phyloP scores from a whole-genome alignment of 257 asterid species.

The Craterostigma plantagineum region DNA sequence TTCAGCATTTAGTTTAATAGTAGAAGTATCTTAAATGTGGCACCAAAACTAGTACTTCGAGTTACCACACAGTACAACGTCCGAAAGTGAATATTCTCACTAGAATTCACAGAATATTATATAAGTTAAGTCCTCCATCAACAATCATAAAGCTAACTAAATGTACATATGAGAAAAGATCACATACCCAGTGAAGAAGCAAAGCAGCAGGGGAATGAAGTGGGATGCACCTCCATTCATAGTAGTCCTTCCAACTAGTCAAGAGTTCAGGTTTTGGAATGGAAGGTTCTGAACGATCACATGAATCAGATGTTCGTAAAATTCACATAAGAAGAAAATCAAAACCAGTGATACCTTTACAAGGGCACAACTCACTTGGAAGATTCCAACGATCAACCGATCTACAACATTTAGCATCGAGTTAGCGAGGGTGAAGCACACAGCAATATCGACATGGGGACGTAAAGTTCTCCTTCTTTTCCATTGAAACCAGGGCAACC shows the following conservation, averaged over 20 bases:
- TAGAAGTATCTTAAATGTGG: too few relatives aligned
- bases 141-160: neutral
- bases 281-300: conserved; percentile 27
- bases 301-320: neutral
- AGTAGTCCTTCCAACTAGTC: conserved; percentile 68
- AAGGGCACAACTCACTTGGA: conserved; percentile 44
- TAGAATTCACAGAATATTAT: conserved; percentile 1
- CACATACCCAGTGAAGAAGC: conserved; percentile 90
- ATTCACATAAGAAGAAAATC: neutral
- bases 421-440: neutral
- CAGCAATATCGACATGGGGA: neutral
- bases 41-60: too few relatives aligned
- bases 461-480: conserved; percentile 1
- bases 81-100: neutral
- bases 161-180: neutral
- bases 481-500: too few relatives aligned
- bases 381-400: conserved; percentile 38
- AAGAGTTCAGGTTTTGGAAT: conserved; percentile 23
- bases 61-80: too few relatives aligned
- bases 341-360: conserved; percentile 36
- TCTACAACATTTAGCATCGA: conserved; percentile 15
- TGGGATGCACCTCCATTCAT: conserved; percentile 84
- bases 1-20: too few relatives aligned
- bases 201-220: conserved; percentile 67
- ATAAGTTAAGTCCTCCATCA: neutral